Evolutionary conservation across 2,329 filamentous ascomycete species (phyloP), one percentile per base, ranked within the genome.

Genomic region (Aspergillus phoenicis): DNA sequence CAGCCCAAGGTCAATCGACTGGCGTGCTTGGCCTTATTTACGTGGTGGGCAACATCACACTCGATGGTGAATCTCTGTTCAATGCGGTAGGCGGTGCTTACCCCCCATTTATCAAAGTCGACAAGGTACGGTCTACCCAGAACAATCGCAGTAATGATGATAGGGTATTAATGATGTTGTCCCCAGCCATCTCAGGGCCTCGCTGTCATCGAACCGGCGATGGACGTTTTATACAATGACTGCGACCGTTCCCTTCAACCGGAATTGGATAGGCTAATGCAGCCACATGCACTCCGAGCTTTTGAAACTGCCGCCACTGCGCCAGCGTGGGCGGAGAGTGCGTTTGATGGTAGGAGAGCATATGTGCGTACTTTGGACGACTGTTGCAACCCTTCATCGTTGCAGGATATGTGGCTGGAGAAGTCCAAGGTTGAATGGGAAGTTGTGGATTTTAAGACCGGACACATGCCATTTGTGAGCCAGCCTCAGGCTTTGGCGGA

Each of bases 341-440:
- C 57, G 2, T 59, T 59, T 30, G 57, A 59, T 48, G 49, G 57
- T 8, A 47, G 57, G 28, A 59, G 57, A 30, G 57, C 49, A 28
- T 59, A 59, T 59, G 57, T 59, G 28, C 57, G 57, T 2, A 48
- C 57, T 0, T 20, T 59, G 20, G 57, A 59, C 20, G 57, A 59
- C 39, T 53, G 57, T 30, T 59, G 48, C 15, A 59, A 59, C 26
- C 57, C 57, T 38, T 43, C 38, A 5, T 53, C 39, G 1, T 53
- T 59, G 57, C 57, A 59, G 57, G 49, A 59, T 39, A 24, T 48
- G 15, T 59, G 57, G 57, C 13, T 59, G 57, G 57, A 53, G 39
- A 59, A 59, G 39, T 59, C 57, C 28, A 59, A 59, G 57, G 57
- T 59, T 15, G 28, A 53, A 22, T 59, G 57, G 57, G 49, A 59